These are phyloP conservation scores for Hypoxylon fuscum DNA, from an alignment of 495 filamentous ascomycete species.

Conservation along the genomic window DNA sequence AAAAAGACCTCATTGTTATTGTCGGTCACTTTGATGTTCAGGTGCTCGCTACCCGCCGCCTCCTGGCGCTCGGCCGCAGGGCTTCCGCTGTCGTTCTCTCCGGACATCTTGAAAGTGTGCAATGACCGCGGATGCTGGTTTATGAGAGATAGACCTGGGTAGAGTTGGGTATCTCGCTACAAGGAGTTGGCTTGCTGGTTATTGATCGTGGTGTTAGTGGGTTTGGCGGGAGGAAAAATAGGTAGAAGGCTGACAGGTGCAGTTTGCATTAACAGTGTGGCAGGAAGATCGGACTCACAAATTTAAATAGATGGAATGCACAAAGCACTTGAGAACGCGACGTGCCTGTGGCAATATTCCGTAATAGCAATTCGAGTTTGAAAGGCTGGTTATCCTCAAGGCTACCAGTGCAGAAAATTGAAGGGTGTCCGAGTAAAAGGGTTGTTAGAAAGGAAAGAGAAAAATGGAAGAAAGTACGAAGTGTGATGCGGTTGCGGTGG, in stretches of 20 bases:
- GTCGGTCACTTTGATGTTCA: slow-evolving; percentile 99
- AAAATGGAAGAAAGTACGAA: slow-evolving; percentile 22
- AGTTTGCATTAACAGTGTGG: slow-evolving; percentile 5
- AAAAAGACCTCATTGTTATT: slow-evolving; percentile 99
- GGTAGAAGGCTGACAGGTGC: not conserved
- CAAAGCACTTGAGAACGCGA: slow-evolving; percentile 6
- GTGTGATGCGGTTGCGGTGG: slow-evolving; percentile 45
- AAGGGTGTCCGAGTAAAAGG: not conserved
- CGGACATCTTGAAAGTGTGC: slow-evolving; percentile 60
- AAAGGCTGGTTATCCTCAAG: not conserved
- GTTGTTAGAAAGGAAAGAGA: not conserved
- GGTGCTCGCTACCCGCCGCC: slow-evolving; percentile 72
- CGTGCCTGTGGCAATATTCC: not conserved
- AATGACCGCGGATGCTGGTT: slow-evolving; percentile 37
- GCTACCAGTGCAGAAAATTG: not conserved
- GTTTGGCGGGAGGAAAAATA: not conserved
- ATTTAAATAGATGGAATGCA: not conserved
- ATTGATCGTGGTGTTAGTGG: slow-evolving; percentile 13
- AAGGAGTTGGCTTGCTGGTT: not conserved
- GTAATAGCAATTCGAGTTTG: too few relatives aligned
- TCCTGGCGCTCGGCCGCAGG: slow-evolving; percentile 62
- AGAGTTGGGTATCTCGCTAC: not conserved
- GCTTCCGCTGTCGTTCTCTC: slow-evolving; percentile 62
- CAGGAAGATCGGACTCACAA: slow-evolving; percentile 14
- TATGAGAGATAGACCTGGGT: not conserved